phyloP scores from a whole-genome alignment of 2,329 filamentous ascomycete genomes.

The Bipolaris victoriae region DNA sequence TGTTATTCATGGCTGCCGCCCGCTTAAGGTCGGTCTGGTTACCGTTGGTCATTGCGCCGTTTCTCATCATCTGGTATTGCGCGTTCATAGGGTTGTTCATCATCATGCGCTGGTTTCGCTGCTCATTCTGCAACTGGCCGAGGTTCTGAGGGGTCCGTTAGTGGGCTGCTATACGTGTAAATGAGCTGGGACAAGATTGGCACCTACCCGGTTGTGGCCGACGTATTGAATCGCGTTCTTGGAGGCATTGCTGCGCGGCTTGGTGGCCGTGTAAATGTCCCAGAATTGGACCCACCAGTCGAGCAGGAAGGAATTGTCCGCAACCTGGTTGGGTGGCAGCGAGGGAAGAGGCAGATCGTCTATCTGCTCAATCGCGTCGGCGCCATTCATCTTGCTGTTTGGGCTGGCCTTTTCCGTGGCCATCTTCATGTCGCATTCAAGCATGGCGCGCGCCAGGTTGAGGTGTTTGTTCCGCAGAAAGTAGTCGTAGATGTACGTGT shows the following conservation, averaged over 20 bases:
- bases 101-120: slow-evolving; percentile 71
- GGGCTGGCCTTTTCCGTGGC: slow-evolving; percentile 67
- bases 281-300: slow-evolving; percentile 99
- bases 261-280: slow-evolving; percentile 90
- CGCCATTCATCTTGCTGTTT: slow-evolving; percentile 68
- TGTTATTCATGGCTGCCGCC: slow-evolving; percentile 81
- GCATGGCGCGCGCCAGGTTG: slow-evolving; percentile 74
- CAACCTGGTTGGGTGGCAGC: slow-evolving; percentile 64
- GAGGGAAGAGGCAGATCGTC: slow-evolving; percentile 82
- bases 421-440: slow-evolving; percentile 59
- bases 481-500: slow-evolving; percentile 91
- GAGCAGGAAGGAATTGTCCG: slow-evolving; percentile 83
- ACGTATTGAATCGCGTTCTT: slow-evolving; percentile 70
- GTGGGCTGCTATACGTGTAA: neutral
- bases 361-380: slow-evolving; percentile 79
- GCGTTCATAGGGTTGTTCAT: slow-evolving; percentile 63
- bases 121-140: slow-evolving; percentile 73
- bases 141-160: slow-evolving; percentile 60
- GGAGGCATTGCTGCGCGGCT: slow-evolving; percentile 55
- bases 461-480: slow-evolving; percentile 85
- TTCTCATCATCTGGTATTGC: slow-evolving; percentile 67
- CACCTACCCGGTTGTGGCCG: slow-evolving; percentile 77
- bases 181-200: neutral
- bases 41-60: slow-evolving; percentile 62
- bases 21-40: slow-evolving; percentile 69